Evolutionary conservation across 441 rosid species (phyloP).

Genomic region (Arabidopsis hybrid): DNA sequence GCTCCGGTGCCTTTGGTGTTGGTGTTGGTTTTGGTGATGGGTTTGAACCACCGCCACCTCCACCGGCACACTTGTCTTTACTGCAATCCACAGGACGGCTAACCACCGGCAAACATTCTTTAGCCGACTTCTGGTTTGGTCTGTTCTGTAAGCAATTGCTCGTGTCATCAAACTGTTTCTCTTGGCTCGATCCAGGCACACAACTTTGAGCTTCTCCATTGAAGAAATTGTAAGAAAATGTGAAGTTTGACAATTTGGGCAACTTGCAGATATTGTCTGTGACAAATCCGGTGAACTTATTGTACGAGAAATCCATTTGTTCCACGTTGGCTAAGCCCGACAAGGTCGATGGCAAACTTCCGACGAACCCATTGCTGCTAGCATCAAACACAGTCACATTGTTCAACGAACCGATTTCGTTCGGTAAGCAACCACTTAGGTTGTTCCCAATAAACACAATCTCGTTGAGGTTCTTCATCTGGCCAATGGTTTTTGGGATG

Average conservation of each 20-base stretch:
- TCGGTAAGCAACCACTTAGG: slow-evolving; percentile 75
- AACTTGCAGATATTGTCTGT: slow-evolving; percentile 60
- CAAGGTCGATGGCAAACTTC: slow-evolving; percentile 56
- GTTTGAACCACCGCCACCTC: slow-evolving; percentile 30
- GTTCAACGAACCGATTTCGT: slow-evolving; percentile 60
- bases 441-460: slow-evolving; percentile 60
- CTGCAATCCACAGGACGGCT: slow-evolving; percentile 79
- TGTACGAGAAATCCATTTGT: slow-evolving; percentile 54
- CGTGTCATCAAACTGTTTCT: slow-evolving; percentile 53
- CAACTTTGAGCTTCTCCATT: slow-evolving; percentile 60
- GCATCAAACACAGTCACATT: slow-evolving; percentile 66
- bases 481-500: slow-evolving; percentile 69
- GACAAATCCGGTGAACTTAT: slow-evolving; percentile 68
- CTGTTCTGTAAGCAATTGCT: slow-evolving; percentile 64
- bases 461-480: slow-evolving; percentile 72
- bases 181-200: slow-evolving; percentile 44
- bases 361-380: slow-evolving; percentile 58
- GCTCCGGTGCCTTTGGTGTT: slow-evolving; percentile 28
- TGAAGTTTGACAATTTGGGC: slow-evolving; percentile 60
- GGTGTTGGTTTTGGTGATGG: slow-evolving; percentile 50
- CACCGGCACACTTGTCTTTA: slow-evolving; percentile 59
- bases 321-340: slow-evolving; percentile 53
- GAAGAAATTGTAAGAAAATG: slow-evolving; percentile 69
- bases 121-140: slow-evolving; percentile 57
- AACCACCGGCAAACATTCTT: slow-evolving; percentile 57